Evolutionary conservation across 1,139 yeast species (phyloP).

Genomic region (Protomyces inouyei): DNA sequence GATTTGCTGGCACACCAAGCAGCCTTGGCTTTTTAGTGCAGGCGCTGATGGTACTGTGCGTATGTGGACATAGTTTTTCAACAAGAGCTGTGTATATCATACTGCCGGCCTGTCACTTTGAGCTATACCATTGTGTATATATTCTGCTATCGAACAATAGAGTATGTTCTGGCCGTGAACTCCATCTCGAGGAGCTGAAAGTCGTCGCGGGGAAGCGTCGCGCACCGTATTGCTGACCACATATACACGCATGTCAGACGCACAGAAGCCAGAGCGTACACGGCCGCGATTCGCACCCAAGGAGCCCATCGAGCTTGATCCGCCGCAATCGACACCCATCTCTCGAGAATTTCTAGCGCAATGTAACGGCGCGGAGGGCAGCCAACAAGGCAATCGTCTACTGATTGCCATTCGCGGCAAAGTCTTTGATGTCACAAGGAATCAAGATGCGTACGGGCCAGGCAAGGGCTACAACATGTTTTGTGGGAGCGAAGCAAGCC

Average conservation of each 20-base stretch:
- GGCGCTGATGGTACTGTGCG: constrained; percentile 98
- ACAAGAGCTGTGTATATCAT: too few species aligned
- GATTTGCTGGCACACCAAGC: constrained; percentile 93
- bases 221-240: too few species aligned
- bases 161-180: too few species aligned
- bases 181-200: too few species aligned
- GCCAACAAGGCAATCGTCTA: constrained; percentile 45
- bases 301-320: constrained; percentile 15
- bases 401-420: constrained; percentile 72
- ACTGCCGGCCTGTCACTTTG: too few species aligned
- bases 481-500: constrained; percentile 71
- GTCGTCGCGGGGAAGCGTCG: too few species aligned
- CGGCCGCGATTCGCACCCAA: constrained; percentile 24
- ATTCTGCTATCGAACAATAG: too few species aligned
- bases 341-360: constrained; percentile 11
- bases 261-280: background rate
- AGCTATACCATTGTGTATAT: too few species aligned
- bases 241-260: too few species aligned
- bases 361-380: constrained; percentile 18
- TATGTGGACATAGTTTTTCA: constrained; percentile 63
- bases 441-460: constrained; percentile 64
- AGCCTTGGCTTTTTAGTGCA: constrained; percentile 97
- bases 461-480: constrained; percentile 68
- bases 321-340: constrained; percentile 17
- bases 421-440: constrained; percentile 70